These are phyloP conservation scores for Blastosporella zonata DNA, from an alignment of 1,284 basidiomycete genomes.

Conservation along the genomic window DNA sequence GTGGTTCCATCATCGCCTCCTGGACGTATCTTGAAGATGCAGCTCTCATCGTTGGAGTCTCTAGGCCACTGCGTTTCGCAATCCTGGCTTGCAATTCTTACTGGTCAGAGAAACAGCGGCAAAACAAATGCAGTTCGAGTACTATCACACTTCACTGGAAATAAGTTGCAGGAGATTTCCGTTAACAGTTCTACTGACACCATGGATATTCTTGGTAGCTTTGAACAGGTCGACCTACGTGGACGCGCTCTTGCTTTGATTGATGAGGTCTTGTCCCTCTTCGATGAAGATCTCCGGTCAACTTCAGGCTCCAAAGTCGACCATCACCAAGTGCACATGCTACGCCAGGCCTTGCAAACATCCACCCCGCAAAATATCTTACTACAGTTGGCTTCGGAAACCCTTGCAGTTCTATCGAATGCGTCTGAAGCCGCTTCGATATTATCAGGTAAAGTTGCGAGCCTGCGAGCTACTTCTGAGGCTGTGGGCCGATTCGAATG, in stretches of 20 bases:
- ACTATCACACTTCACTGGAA: constrained; percentile 73
- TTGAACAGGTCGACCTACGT: constrained; percentile 80
- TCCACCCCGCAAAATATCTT: constrained; percentile 14
- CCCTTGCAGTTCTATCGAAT: constrained; percentile 12
- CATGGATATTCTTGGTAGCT: constrained; percentile 91
- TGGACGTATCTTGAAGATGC: constrained; percentile 56
- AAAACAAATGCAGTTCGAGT: constrained; percentile 79
- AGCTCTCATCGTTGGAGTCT: constrained; percentile 73
- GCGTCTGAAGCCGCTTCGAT: constrained; percentile 3
- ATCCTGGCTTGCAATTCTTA: constrained; percentile 88
- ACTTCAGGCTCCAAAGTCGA: constrained; percentile 31
- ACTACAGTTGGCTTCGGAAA: constrained; percentile 16
- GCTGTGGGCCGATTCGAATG: constrained; percentile 79
- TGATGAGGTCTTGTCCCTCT: constrained; percentile 37
- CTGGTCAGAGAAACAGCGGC: constrained; percentile 73
- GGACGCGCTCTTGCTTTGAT: constrained; percentile 39
- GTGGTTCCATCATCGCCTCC: constrained; percentile 37
- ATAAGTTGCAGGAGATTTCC: constrained; percentile 68
- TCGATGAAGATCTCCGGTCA: constrained; percentile 41
- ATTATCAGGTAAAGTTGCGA: constrained; percentile 22
- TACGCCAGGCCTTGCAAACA: constrained; percentile 23
- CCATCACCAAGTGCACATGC: constrained; percentile 19
- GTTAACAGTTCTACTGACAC: constrained; percentile 92
- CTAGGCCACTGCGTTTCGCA: constrained; percentile 74
- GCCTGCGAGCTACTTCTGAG: constrained; percentile 21